Evolutionary conservation across 1,284 basidiomycete genomes (phyloP).

Genomic region (Apiotrichum veenhuisii): DNA sequence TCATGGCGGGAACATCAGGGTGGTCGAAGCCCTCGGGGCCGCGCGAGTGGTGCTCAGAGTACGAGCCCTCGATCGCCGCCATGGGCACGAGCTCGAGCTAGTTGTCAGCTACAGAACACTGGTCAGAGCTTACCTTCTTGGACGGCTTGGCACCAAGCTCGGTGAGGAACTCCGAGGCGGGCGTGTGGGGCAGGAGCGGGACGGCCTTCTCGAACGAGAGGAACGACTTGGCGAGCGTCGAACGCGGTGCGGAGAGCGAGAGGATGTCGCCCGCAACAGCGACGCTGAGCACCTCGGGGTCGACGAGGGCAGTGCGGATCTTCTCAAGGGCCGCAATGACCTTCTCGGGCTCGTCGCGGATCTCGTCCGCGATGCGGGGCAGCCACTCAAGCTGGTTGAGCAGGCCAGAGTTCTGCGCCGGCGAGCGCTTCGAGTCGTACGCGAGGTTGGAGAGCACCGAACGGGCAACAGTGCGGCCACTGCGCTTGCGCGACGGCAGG

Average conservation of each 20-base stretch:
- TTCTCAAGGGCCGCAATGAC: slow-evolving; percentile 71
- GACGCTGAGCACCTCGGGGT: slow-evolving; percentile 77
- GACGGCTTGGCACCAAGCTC: slow-evolving; percentile 68
- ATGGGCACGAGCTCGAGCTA: slow-evolving; percentile 82
- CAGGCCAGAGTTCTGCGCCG: slow-evolving; percentile 67
- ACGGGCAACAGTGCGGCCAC: slow-evolving; percentile 74
- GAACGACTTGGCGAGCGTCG: slow-evolving; percentile 68
- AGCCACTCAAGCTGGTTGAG: slow-evolving; percentile 74
- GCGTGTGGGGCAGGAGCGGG: slow-evolving; percentile 63
- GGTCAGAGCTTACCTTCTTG: slow-evolving; percentile 55
- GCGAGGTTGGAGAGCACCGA: slow-evolving; percentile 69
- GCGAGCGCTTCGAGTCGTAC: slow-evolving; percentile 66
- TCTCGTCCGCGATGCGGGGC: slow-evolving; percentile 66
- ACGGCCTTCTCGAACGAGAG: slow-evolving; percentile 55
- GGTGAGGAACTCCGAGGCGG: slow-evolving; percentile 68
- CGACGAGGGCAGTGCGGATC: slow-evolving; percentile 63
- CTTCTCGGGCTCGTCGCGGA: slow-evolving; percentile 69
- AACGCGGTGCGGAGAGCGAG: slow-evolving; percentile 65
- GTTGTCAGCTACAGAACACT: slow-evolving; percentile 39
- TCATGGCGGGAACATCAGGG: slow-evolving; percentile 77
- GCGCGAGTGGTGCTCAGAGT: slow-evolving; percentile 73
- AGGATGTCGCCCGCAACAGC: slow-evolving; percentile 83
- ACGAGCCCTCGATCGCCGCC: slow-evolving; percentile 92
- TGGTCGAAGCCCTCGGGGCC: slow-evolving; percentile 73
- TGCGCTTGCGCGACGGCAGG: slow-evolving; percentile 89